phyloP scores from a whole-genome alignment of 1,284 basidiomycete species.

The Coniferiporia sulphurascens region DNA sequence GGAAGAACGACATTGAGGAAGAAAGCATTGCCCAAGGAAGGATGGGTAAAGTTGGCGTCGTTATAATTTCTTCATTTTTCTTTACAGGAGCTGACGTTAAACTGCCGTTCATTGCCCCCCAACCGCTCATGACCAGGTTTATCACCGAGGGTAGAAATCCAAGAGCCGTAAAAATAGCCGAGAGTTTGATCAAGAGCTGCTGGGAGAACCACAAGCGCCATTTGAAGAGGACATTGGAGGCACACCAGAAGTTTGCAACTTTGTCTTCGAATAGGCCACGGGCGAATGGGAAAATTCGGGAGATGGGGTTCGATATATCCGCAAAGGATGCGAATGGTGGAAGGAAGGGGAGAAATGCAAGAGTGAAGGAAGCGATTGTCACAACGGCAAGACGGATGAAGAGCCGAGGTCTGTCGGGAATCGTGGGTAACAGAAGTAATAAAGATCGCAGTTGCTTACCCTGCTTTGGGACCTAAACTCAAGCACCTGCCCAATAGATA shows the following conservation, averaged over 20 bases:
- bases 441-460: conserved; percentile 42
- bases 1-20: conserved; percentile 83
- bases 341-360: conserved; percentile 76
- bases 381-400: conserved; percentile 65
- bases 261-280: conserved; percentile 95
- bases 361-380: conserved; percentile 54
- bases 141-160: conserved; percentile 60
- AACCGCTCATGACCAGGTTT: conserved; percentile 46
- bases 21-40: conserved; percentile 69
- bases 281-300: conserved; percentile 85
- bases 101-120: conserved; percentile 15
- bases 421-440: conserved; percentile 11
- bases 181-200: conserved; percentile 48
- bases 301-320: conserved; percentile 58
- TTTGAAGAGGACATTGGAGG: conserved; percentile 83
- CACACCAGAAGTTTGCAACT: conserved; percentile 95
- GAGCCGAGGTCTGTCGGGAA: conserved; percentile 43
- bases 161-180: conserved; percentile 53
- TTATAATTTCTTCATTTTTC: conserved; percentile 23
- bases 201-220: conserved; percentile 60
- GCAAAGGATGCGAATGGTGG: conserved; percentile 49
- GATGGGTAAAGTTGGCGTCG: conserved; percentile 52
- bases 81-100: conserved; percentile 12
- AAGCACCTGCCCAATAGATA: conserved; percentile 83
- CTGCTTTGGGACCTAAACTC: conserved; percentile 58